phyloP scores from a whole-genome alignment of 2,329 filamentous ascomycete species.

The Fragosphaeria purpurea region DNA sequence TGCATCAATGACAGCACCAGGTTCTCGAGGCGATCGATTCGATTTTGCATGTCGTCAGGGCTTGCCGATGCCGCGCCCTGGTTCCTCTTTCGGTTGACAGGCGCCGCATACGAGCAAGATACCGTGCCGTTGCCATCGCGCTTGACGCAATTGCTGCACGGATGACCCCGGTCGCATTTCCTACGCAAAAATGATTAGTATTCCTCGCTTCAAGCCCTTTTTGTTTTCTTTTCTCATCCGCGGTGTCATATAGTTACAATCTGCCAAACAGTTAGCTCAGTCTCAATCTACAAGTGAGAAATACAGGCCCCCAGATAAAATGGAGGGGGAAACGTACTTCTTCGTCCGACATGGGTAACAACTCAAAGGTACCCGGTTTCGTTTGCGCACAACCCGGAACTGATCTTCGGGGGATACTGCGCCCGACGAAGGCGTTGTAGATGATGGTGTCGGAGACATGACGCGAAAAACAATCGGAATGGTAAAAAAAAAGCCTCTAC shows the following conservation, averaged over 20 bases:
- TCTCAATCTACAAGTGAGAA: no score
- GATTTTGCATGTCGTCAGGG: slow-evolving; percentile 96
- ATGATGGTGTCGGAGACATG: slow-evolving; percentile 71
- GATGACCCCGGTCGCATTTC: slow-evolving; percentile 87
- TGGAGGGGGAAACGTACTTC: slow-evolving; percentile 51
- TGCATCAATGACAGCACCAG: slow-evolving; percentile 92
- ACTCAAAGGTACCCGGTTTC: slow-evolving; percentile 84
- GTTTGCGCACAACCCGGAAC: slow-evolving; percentile 79
- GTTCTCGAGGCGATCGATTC: slow-evolving; percentile 89
- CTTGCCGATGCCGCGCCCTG: slow-evolving; percentile 49
- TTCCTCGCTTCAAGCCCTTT: neutral
- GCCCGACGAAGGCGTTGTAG: slow-evolving; percentile 66
- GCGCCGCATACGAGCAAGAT: slow-evolving; percentile 77
- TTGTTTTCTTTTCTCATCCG: no score
- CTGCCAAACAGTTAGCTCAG: neutral
- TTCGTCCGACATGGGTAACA: slow-evolving; percentile 84
- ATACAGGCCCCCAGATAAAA: neutral
- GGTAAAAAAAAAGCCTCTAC: no score
- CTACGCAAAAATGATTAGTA: slow-evolving; percentile 27
- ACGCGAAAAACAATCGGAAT: neutral
- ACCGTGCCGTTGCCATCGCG: slow-evolving; percentile 71
- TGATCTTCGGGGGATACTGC: slow-evolving; percentile 75
- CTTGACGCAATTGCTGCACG: slow-evolving; percentile 92
- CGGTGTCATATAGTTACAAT: slow-evolving; percentile 8
- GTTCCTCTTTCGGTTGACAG: slow-evolving; percentile 61